Conservation (phyloP, 2,329 filamentous ascomycete species). For the Diaporthe citriasiana region DNA sequence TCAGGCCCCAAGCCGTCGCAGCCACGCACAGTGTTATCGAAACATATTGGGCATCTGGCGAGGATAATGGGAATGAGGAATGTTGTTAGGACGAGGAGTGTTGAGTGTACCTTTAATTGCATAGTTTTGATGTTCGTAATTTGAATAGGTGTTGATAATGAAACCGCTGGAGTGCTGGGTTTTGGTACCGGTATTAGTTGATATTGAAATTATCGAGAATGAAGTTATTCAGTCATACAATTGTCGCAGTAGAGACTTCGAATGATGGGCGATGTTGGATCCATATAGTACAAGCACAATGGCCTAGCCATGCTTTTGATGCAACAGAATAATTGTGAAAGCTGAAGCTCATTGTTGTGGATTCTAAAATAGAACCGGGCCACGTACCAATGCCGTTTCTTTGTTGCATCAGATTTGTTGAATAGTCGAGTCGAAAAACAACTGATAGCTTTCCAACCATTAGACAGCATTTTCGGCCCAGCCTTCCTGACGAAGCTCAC, state of each 20-base stretch:
- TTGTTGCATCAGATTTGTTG: neutral
- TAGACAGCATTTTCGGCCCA: neutral
- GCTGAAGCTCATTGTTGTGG: neutral
- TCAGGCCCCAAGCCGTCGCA: neutral
- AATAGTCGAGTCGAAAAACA: too few relatives aligned
- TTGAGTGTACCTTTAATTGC: neutral
- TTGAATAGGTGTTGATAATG: neutral
- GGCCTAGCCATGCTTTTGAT: too few relatives aligned
- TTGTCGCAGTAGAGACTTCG: neutral
- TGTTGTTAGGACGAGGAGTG: neutral
- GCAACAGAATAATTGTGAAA: neutral
- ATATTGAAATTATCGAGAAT: neutral
- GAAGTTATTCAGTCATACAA: too few relatives aligned
- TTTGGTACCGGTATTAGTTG: neutral
- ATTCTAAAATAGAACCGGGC: neutral
- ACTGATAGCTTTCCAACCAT: neutral
- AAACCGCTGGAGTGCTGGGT: neutral
- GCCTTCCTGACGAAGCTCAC: neutral
- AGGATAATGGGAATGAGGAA: neutral
- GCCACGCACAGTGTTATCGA: slow-evolving; percentile 9
- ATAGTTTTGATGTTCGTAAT: neutral
- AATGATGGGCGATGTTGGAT: neutral
- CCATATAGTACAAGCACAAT: neutral
- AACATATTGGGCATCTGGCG: slow-evolving; percentile 7
- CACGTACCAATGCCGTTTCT: neutral